These are phyloP conservation scores for Periconia sp. DNA, from an alignment of 2,329 filamentous ascomycete genomes.

Conservation along the genomic window DNA sequence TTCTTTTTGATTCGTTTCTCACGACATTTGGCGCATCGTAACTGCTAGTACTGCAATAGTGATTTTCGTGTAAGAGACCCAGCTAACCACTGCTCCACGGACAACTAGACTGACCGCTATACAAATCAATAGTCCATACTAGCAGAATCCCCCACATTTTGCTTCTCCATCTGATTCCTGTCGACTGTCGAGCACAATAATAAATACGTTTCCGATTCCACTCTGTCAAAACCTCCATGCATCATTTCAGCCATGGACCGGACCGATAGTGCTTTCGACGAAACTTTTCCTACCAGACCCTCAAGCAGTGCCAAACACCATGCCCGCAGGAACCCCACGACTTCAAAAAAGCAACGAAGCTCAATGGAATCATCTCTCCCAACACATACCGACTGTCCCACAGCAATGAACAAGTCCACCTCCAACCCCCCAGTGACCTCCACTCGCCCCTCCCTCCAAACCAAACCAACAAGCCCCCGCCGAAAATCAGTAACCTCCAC, in stretches of 20 bases:
- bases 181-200: too few relatives aligned
- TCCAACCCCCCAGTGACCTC: slow-evolving; percentile 26
- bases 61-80: too few relatives aligned
- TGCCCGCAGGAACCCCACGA: slow-evolving; percentile 27
- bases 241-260: slow-evolving; percentile 23
- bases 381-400: slow-evolving; percentile 1
- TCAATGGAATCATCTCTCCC: slow-evolving; percentile 14
- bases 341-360: slow-evolving; percentile 20
- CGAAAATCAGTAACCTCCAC: slow-evolving; percentile 15
- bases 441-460: slow-evolving; percentile 12
- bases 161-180: background rate
- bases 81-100: too few relatives aligned
- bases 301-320: slow-evolving; percentile 12
- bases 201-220: background rate
- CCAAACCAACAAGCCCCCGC: slow-evolving; percentile 11
- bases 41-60: slow-evolving; percentile 1
- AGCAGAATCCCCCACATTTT: background rate
- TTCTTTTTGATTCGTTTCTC: background rate
- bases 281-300: slow-evolving; percentile 21
- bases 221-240: slow-evolving; percentile 15
- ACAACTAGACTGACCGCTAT: too few relatives aligned
- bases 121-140: background rate
- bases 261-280: slow-evolving; percentile 36
- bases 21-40: slow-evolving; percentile 3
- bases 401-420: slow-evolving; percentile 13